A percentile compares a stretch with the other conserved stretches of the same genome.
phyloP scores from a whole-genome alignment of 2,329 filamentous ascomycete species.

The Penicillium sp. region DNA sequence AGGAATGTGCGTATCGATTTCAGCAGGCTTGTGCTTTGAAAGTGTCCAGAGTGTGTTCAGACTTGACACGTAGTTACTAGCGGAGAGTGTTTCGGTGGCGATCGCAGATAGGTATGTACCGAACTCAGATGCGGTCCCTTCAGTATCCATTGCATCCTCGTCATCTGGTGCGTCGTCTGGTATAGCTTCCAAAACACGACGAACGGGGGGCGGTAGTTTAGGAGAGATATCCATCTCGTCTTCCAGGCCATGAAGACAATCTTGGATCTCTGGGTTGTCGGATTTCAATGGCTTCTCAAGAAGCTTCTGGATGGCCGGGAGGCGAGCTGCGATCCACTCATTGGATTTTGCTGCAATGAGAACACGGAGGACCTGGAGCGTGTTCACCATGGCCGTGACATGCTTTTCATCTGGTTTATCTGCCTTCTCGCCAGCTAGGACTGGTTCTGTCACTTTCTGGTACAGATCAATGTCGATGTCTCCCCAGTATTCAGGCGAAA shows the following conservation, averaged over 20 bases:
- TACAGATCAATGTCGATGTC: conserved; percentile 91
- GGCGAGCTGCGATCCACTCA: conserved; percentile 83
- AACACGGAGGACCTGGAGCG: conserved; percentile 86
- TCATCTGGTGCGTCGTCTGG: conserved; percentile 79
- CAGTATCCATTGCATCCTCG: conserved; percentile 77
- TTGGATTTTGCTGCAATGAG: conserved; percentile 84
- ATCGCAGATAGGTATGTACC: conserved; percentile 80
- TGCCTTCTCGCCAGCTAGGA: conserved; percentile 80
- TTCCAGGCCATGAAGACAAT: conserved; percentile 78
- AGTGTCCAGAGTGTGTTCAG: conserved; percentile 94
- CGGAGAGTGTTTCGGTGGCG: conserved; percentile 82
- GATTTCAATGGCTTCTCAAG: conserved; percentile 85
- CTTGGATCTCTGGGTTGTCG: conserved; percentile 89
- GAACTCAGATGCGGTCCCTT: conserved; percentile 79
- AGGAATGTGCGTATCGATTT: conserved; percentile 85
- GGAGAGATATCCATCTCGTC: conserved; percentile 68
- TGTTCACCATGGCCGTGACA: conserved; percentile 86
- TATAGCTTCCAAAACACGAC: conserved; percentile 82
- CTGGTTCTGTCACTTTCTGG: conserved; percentile 82
- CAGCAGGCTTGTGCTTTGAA: conserved; percentile 76
- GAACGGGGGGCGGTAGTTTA: conserved; percentile 72
- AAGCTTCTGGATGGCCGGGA: conserved; percentile 78
- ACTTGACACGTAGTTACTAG: conserved; percentile 77
- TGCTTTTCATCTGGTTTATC: conserved; percentile 82
- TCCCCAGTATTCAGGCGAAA: conserved; percentile 86